Percentiles rank a stretch among this genome's conserved stretches.
These are phyloP conservation scores for Phytopythium ostracodes DNA, from an alignment of 352 stramenopile genomes.

Conservation along the genomic window DNA sequence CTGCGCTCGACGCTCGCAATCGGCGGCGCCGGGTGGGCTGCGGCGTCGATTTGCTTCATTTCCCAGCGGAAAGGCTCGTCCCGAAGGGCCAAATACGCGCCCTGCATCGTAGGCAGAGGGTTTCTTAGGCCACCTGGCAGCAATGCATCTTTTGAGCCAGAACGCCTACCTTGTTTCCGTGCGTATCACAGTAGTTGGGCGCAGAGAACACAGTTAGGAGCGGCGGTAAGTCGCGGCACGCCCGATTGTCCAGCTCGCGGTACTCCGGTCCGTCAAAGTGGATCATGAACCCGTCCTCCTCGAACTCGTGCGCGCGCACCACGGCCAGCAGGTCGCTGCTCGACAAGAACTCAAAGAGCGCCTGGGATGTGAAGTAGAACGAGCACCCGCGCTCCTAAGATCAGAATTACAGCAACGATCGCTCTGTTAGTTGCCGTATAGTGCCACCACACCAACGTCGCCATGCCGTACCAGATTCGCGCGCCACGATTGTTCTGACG, in stretches of 20 bases:
- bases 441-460: not conserved
- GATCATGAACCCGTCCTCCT: slow-evolving; percentile 60
- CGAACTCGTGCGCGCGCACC: slow-evolving; percentile 80
- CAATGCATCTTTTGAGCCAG: not conserved
- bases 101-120: slow-evolving; percentile 15
- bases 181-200: slow-evolving; percentile 94
- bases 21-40: slow-evolving; percentile 48
- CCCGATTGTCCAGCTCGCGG: slow-evolving; percentile 36
- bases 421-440: not conserved
- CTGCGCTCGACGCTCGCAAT: slow-evolving; percentile 43
- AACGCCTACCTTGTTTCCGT: slow-evolving; percentile 53
- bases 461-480: slow-evolving; percentile 17
- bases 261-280: slow-evolving; percentile 54
- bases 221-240: slow-evolving; percentile 46
- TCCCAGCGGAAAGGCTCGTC: slow-evolving; percentile 46
- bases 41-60: slow-evolving; percentile 45
- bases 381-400: slow-evolving; percentile 65
- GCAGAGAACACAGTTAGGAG: slow-evolving; percentile 95
- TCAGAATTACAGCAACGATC: not conserved
- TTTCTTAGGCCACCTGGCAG: not conserved
- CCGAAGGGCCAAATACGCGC: slow-evolving; percentile 49
- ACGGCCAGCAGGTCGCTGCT: slow-evolving; percentile 64
- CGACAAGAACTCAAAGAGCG: slow-evolving; percentile 66
- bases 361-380: slow-evolving; percentile 86
- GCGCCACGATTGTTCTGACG: slow-evolving; percentile 8